Base-by-base conservation (phyloP, 306 rosid genomes). In the Urtica urens region DNA sequence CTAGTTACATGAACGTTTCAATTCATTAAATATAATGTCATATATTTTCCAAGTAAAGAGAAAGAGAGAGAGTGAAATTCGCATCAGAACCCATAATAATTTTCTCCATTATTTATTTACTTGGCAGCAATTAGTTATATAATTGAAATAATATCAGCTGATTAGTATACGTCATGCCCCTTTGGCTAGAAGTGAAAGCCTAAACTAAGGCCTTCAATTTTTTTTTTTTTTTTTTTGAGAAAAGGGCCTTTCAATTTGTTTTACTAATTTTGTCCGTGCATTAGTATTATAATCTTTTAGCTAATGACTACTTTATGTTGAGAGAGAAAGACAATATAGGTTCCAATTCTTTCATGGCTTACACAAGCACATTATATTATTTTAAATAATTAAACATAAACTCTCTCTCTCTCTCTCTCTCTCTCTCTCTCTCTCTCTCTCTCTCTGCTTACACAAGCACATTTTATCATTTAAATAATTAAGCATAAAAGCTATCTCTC, bases 401-500 rank as follows among this genome's bases (percentile, higher is more conserved):
- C 39, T 34, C 58, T 48, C 55, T 24, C 59, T 23, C 50, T 11
- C 21, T 4, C 50, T 33, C 29, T 15, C 35, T n/a, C n/a, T n/a
- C n/a, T n/a, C n/a, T n/a, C n/a, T n/a, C n/a, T n/a, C n/a, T n/a
- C n/a, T n/a, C n/a, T n/a, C n/a, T n/a, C n/a, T n/a, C n/a, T n/a
- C n/a, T n/a, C n/a, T n/a, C n/a, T n/a, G n/a, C n/a, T n/a, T n/a
- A n/a, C n/a, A n/a, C n/a, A n/a, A n/a, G n/a, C n/a, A n/a, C n/a
- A n/a, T n/a, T n/a, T n/a, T n/a, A n/a, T n/a, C n/a, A n/a, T n/a
- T n/a, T n/a, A n/a, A n/a, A n/a, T n/a, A n/a, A n/a, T n/a, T n/a
- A n/a, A n/a, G n/a, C n/a, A 70, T 70, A n/a, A n/a, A 66, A 86
- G 72, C 77, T 79, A 88, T 71, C 65, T 47, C 67, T 77, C 81